These are phyloP conservation scores for Fusarium sp. DNA, from an alignment of 2,329 filamentous ascomycete species.

Conservation along the genomic window DNA sequence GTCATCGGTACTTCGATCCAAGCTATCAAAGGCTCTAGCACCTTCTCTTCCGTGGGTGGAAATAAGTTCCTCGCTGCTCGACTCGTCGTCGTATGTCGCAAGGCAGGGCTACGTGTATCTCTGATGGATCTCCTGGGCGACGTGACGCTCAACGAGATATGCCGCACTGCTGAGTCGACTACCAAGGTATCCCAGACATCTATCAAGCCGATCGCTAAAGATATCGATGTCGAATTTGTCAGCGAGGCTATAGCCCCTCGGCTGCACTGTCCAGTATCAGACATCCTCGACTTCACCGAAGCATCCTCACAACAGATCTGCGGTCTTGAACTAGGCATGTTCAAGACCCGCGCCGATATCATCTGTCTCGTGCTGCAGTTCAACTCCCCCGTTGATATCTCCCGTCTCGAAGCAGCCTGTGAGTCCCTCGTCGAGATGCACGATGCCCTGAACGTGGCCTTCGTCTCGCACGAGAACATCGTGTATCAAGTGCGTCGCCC, in stretches of 20 bases:
- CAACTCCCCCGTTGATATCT: constrained; percentile 55
- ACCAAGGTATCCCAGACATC: constrained; percentile 4
- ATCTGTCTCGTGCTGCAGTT: constrained; percentile 62
- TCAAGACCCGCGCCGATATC: constrained; percentile 57
- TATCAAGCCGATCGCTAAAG: neutral
- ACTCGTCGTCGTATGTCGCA: constrained; percentile 58
- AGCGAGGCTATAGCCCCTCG: constrained; percentile 56
- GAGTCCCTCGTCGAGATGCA: constrained; percentile 57
- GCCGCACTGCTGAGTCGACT: constrained; percentile 47
- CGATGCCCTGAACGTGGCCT: constrained; percentile 65
- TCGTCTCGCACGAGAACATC: constrained; percentile 58
- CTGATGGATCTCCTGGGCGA: constrained; percentile 58
- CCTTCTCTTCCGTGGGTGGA: constrained; percentile 60
- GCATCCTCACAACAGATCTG: constrained; percentile 61
- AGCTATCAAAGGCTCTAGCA: constrained; percentile 56
- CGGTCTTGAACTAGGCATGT: constrained; percentile 61
- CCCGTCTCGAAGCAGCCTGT: constrained; percentile 60
- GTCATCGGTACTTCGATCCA: constrained; percentile 55
- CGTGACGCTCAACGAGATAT: constrained; percentile 58
- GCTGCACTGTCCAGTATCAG: constrained; percentile 54
- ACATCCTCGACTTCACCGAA: constrained; percentile 61
- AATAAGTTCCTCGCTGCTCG: constrained; percentile 58
- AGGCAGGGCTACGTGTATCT: constrained; percentile 54
- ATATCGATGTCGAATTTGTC: constrained; percentile 52
- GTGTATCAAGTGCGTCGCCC: constrained; percentile 62